phyloP scores from a whole-genome alignment of 768 basidiomycete genomes.

The Coprinellus micaceus region DNA sequence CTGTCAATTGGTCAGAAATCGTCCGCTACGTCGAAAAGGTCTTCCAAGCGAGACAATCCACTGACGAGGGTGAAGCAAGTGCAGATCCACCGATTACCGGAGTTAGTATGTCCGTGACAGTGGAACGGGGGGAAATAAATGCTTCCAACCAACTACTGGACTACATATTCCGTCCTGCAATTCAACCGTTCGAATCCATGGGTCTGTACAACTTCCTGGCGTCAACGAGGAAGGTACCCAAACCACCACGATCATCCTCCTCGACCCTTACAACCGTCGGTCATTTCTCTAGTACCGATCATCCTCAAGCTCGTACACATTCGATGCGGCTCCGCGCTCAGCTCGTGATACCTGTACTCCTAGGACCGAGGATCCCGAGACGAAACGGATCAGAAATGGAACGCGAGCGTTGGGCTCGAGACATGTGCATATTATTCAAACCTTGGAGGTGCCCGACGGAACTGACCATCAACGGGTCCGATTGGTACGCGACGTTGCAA shows the following conservation, averaged over 20 bases:
- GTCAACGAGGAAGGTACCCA: not conserved
- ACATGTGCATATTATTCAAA: constrained; percentile 9
- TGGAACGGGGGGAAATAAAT: not conserved
- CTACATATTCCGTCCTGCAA: not conserved
- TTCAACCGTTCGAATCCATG: not conserved
- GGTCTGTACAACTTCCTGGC: not conserved
- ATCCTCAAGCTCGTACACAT: not conserved
- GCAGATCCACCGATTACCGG: not conserved
- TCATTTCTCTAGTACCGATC: not conserved
- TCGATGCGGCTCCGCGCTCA: not conserved
- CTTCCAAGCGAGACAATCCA: not conserved
- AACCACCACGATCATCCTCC: not conserved
- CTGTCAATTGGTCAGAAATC: not conserved
- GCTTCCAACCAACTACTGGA: not conserved
- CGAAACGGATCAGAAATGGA: not conserved
- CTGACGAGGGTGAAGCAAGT: not conserved
- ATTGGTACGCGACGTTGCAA: not conserved
- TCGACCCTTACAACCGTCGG: too few relatives aligned
- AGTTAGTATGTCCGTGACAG: not conserved
- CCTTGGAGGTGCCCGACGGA: not conserved
- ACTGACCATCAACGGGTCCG: not conserved
- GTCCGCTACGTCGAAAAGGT: not conserved
- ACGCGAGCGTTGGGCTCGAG: not conserved
- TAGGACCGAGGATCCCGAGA: not conserved
- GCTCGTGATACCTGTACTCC: not conserved